phyloP scores from a whole-genome alignment of 2,329 filamentous ascomycete species.

The Whalleya microplaca region DNA sequence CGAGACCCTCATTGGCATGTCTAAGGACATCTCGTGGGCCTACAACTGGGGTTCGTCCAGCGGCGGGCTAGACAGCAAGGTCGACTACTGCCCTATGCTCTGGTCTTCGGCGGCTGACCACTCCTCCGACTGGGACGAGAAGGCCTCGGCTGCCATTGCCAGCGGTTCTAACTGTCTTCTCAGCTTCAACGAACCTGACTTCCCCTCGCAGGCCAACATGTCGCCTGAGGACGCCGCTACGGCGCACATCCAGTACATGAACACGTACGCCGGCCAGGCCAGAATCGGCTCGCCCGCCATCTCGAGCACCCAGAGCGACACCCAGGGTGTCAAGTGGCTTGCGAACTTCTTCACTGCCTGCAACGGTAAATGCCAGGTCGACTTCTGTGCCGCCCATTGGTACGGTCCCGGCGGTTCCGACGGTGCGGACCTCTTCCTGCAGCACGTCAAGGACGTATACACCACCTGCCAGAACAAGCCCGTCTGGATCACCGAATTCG shows the following conservation, averaged over 20 bases:
- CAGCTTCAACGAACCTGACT: slow-evolving; percentile 75
- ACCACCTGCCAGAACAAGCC: slow-evolving; percentile 51
- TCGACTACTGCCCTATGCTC: slow-evolving; percentile 70
- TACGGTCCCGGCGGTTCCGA: slow-evolving; percentile 53
- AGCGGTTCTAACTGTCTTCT: slow-evolving; percentile 61
- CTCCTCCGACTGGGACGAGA: slow-evolving; percentile 52
- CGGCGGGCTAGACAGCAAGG: slow-evolving; percentile 41
- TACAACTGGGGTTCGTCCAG: slow-evolving; percentile 39
- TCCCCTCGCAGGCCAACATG: slow-evolving; percentile 61
- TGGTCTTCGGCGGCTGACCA: slow-evolving; percentile 56
- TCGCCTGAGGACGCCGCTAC: slow-evolving; percentile 54
- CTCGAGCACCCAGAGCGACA: slow-evolving; percentile 57
- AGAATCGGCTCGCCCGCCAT: slow-evolving; percentile 63
- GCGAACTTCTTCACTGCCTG: slow-evolving; percentile 56
- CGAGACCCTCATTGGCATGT: slow-evolving; percentile 24
- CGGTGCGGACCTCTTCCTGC: slow-evolving; percentile 55
- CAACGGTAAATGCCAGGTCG: slow-evolving; percentile 53
- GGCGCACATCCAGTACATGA: slow-evolving; percentile 58
- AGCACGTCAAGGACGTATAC: slow-evolving; percentile 54
- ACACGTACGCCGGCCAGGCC: slow-evolving; percentile 56
- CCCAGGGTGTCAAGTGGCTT: slow-evolving; percentile 62
- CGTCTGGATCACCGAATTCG: slow-evolving; percentile 70
- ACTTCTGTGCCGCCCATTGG: slow-evolving; percentile 68
- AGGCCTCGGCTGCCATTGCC: slow-evolving; percentile 55
- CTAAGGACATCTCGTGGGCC: slow-evolving; percentile 35